phyloP scores from a whole-genome alignment of 1,284 basidiomycete species.

The Trametes versicolor region DNA sequence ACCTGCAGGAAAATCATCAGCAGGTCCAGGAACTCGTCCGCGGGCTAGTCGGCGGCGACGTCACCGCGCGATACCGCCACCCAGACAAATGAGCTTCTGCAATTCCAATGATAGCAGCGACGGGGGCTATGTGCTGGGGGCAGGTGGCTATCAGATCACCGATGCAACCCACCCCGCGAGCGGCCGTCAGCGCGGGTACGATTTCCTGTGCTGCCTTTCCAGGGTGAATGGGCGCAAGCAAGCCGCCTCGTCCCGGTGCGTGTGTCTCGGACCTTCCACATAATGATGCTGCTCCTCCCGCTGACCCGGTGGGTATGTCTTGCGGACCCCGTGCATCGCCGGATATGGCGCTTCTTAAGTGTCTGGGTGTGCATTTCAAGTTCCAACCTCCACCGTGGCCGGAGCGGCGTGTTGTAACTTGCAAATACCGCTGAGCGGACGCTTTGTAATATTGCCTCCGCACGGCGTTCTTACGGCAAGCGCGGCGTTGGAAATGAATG shows the following conservation, averaged over 20 bases:
- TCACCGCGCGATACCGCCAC: conserved; percentile 24
- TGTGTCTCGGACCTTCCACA: neutral
- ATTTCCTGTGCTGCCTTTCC: neutral
- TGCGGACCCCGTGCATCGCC: conserved; percentile 8
- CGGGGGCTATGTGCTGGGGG: conserved; percentile 16
- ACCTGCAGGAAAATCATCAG: neutral
- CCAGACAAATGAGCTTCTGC: conserved; percentile 29
- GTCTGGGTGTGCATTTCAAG: too few species aligned
- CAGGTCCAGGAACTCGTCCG: conserved; percentile 3
- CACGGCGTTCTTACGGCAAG: too few species aligned
- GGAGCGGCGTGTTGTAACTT: too few species aligned
- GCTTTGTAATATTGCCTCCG: too few species aligned
- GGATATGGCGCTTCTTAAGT: too few species aligned
- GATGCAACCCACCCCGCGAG: neutral
- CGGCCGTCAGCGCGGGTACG: neutral
- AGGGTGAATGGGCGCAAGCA: neutral
- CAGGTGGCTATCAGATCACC: conserved; percentile 11
- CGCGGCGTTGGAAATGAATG: too few species aligned
- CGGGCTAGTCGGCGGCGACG: neutral
- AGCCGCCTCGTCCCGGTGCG: conserved; percentile 12
- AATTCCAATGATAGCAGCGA: conserved; percentile 30
- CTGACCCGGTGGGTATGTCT: neutral
- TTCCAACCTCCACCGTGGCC: too few species aligned
- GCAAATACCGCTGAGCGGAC: too few species aligned
- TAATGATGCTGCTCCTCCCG: neutral